A percentile compares a stretch with the other conserved stretches of the same genome.
Conservation (phyloP, 345 rosid genomes). For the Bruguiera sexangula region DNA sequence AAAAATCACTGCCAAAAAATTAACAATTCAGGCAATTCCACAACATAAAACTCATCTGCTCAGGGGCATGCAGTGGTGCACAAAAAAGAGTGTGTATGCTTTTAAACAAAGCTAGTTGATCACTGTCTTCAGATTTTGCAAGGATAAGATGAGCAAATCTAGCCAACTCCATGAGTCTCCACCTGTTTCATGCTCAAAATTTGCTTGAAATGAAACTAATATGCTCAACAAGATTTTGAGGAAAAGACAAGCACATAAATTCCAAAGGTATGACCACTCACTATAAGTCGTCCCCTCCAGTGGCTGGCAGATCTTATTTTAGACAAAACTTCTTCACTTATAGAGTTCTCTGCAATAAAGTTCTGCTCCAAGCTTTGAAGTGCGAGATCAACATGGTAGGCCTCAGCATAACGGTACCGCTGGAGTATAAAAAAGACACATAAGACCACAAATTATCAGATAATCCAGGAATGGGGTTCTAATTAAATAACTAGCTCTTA, state of each 20-base stretch:
- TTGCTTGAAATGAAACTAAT: background rate
- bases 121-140: background rate
- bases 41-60: too few species aligned
- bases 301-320: slow-evolving; percentile 62
- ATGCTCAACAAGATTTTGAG: background rate
- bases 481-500: background rate
- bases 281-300: slow-evolving; percentile 72
- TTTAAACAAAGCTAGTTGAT: background rate
- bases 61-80: slow-evolving; percentile 1
- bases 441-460: background rate
- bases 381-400: slow-evolving; percentile 64
- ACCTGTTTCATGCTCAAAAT: background rate
- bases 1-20: too few species aligned
- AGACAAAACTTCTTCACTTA: slow-evolving; percentile 47
- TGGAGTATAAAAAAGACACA: slow-evolving; percentile 34
- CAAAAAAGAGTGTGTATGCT: background rate
- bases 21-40: background rate
- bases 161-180: background rate
- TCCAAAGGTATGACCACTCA: slow-evolving; percentile 44
- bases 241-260: slow-evolving; percentile 1
- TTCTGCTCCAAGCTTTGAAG: slow-evolving; percentile 68
- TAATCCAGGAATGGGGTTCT: background rate
- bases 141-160: slow-evolving; percentile 7
- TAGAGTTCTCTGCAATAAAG: slow-evolving; percentile 38
- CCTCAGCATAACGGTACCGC: slow-evolving; percentile 88